Conservation (phyloP, 495 filamentous ascomycete species). For the Chaetomium tenue region DNA sequence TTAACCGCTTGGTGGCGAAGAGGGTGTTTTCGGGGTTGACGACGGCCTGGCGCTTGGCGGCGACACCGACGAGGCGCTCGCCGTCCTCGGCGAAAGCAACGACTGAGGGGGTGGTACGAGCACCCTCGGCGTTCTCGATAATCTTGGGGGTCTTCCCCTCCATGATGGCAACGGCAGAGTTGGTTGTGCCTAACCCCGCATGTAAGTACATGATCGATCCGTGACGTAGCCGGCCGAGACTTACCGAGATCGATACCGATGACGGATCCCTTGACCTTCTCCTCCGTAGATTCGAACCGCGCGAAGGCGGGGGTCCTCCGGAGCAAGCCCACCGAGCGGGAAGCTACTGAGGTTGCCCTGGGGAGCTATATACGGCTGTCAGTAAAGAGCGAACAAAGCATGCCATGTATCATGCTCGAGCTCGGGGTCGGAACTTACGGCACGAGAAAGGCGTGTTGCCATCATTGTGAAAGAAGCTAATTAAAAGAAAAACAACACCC, state of each 20-base stretch:
- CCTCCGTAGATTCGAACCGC: slow-evolving; percentile 78
- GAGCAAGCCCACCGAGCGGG: slow-evolving; percentile 62
- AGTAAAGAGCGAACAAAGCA: slow-evolving; percentile 8
- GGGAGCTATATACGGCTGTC: slow-evolving; percentile 50
- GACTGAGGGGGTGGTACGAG: slow-evolving; percentile 93
- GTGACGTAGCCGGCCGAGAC: slow-evolving; percentile 35
- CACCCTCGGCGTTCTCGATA: slow-evolving; percentile 90
- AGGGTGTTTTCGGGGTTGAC: slow-evolving; percentile 99
- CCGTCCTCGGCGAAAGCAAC: slow-evolving; percentile 97
- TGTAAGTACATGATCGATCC: slow-evolving; percentile 28
- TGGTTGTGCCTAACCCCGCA: slow-evolving; percentile 73
- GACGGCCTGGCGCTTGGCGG: slow-evolving; percentile 97
- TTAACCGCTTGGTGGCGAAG: slow-evolving; percentile 99
- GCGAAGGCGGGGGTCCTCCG: slow-evolving; percentile 52
- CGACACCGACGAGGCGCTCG: slow-evolving; percentile 95
- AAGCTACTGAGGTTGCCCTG: slow-evolving; percentile 33
- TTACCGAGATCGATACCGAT: slow-evolving; percentile 98
- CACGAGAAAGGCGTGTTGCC: slow-evolving; percentile 61
- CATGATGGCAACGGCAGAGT: slow-evolving; percentile 97
- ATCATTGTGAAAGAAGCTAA: slow-evolving; percentile 58
- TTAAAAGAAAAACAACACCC: slow-evolving; percentile 32
- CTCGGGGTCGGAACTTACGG: slow-evolving; percentile 53
- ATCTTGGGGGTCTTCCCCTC: slow-evolving; percentile 94
- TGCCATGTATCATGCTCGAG: neutral
- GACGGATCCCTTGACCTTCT: slow-evolving; percentile 88